Evolutionary conservation across 2,329 filamentous ascomycete species (phyloP), one percentile per base, ranked within the genome.

Genomic region (Massarina eburnea): DNA sequence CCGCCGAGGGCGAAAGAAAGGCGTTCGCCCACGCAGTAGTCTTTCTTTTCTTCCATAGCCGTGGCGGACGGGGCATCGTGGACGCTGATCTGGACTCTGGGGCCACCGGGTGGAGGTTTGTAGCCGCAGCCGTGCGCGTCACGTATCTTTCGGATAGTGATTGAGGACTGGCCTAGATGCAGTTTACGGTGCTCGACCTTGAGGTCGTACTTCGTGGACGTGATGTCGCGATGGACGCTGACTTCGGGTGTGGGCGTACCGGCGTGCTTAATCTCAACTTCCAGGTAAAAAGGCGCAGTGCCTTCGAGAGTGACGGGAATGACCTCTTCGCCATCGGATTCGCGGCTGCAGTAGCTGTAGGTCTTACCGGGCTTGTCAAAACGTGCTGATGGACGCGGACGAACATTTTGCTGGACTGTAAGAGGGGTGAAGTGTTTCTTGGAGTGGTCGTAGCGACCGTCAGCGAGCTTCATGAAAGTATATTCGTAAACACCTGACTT

Each of bases 1-100:
- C 94, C 95, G 1, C 90, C 89, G 5, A 99, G 82, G 0, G 89
- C 91, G 73, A 96, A 99, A 3, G 89, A 88, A 54, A 99, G 86
- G 43, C 91, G 86, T 70, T 99, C 94, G 54, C 95, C 94, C 9
- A 99, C 91, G 70, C 94, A 99, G 73, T 92, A 96, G 73, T 99
- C 89, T 14, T 80, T 80, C 49, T 88, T 85, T 19, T 88, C 84
- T 64, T 97, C 91, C 27, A 96, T 79, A 3, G 92, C 84, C 47
- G 91, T 89, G 59, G 97, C 95, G 6, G 88, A 88, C 1, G 94
- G 94, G 1, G 94, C 89, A 60, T 97, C 91, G 59, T 91, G 95
- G 7, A 99, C 88, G 49, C 92, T 87, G 39, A 99, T 88, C 62
- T 95, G 88, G 14, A 99, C 89, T 8, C 88, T 84, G 0, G 89